Evolutionary conservation across 371 early-diverging fungal genomes (phyloP).

Genomic region (Lichtheimia corymbifera): DNA sequence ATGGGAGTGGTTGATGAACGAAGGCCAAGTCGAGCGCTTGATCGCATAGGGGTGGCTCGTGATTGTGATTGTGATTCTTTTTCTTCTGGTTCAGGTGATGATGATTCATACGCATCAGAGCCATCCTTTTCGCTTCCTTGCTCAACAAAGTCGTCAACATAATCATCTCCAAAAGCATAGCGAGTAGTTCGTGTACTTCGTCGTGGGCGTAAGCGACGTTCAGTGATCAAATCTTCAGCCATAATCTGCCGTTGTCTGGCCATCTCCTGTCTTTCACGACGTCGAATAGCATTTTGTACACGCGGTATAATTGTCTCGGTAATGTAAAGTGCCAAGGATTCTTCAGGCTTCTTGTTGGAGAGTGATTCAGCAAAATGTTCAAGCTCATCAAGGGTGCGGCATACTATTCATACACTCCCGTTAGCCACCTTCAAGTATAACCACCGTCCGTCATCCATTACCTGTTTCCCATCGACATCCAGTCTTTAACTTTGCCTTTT

Average conservation of each 20-base stretch:
- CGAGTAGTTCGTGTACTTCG: not conserved
- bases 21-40: too few species aligned
- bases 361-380: slow-evolving; percentile 15
- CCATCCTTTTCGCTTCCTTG: not conserved
- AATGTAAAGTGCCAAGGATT: slow-evolving; percentile 12
- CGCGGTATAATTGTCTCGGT: slow-evolving; percentile 14
- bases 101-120: too few species aligned
- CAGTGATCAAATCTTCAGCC: slow-evolving; percentile 8
- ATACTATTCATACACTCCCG: slow-evolving; percentile 5
- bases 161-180: slow-evolving; percentile 11
- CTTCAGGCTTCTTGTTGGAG: slow-evolving; percentile 19
- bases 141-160: not conserved
- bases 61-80: too few species aligned
- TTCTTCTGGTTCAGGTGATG: too few species aligned
- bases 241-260: slow-evolving; percentile 17
- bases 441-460: not conserved
- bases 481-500: slow-evolving; percentile 19
- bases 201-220: slow-evolving; percentile 8
- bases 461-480: slow-evolving; percentile 30
- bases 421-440: not conserved
- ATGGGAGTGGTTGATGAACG: too few species aligned
- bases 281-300: slow-evolving; percentile 20
- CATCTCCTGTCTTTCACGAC: slow-evolving; percentile 17
- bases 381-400: slow-evolving; percentile 20
- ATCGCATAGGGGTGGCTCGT: too few species aligned